Evolutionary conservation across 2,329 filamentous ascomycete species (phyloP).

Genomic region (Hirsutella thompsonii): DNA sequence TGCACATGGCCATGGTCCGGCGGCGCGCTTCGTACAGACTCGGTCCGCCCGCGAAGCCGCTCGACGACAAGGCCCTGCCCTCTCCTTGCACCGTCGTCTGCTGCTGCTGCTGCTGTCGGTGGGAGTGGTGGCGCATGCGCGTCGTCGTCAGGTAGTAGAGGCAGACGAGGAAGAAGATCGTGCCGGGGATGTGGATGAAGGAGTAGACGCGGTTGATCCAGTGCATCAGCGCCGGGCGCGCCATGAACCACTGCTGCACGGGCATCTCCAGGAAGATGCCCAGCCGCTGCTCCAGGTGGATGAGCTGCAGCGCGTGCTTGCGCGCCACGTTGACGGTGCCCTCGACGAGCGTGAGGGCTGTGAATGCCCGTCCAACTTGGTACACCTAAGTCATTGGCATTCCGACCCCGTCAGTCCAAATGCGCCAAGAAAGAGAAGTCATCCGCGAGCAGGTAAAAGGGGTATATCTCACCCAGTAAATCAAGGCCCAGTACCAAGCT

Average conservation of each 20-base stretch:
- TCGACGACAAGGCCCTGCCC: too few species aligned
- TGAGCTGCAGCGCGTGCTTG: conserved; percentile 53
- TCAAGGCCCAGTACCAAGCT: conserved; percentile 55
- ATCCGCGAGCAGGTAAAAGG: too few species aligned
- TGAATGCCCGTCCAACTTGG: conserved; percentile 60
- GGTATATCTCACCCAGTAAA: conserved; percentile 6
- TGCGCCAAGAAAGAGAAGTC: not conserved
- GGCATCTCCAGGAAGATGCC: conserved; percentile 52
- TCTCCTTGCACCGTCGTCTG: too few species aligned
- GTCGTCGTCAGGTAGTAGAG: conserved; percentile 61
- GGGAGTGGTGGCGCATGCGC: conserved; percentile 28
- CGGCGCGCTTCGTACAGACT: conserved; percentile 41
- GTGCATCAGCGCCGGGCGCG: conserved; percentile 42
- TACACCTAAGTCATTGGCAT: conserved; percentile 43
- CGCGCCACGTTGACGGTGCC: conserved; percentile 56
- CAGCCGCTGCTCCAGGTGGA: conserved; percentile 51
- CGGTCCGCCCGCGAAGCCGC: conserved; percentile 24
- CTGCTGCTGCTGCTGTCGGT: too few species aligned
- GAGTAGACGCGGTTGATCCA: conserved; percentile 65
- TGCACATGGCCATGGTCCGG: conserved; percentile 48
- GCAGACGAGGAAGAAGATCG: conserved; percentile 57
- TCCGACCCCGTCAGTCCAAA: not conserved
- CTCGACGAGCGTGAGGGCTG: conserved; percentile 54
- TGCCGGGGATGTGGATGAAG: conserved; percentile 67
- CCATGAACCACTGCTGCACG: conserved; percentile 44